Evolutionary conservation across 2,329 filamentous ascomycete species (phyloP), one percentile per base, ranked within the genome.

Genomic region (Aspergillus fijiensis): DNA sequence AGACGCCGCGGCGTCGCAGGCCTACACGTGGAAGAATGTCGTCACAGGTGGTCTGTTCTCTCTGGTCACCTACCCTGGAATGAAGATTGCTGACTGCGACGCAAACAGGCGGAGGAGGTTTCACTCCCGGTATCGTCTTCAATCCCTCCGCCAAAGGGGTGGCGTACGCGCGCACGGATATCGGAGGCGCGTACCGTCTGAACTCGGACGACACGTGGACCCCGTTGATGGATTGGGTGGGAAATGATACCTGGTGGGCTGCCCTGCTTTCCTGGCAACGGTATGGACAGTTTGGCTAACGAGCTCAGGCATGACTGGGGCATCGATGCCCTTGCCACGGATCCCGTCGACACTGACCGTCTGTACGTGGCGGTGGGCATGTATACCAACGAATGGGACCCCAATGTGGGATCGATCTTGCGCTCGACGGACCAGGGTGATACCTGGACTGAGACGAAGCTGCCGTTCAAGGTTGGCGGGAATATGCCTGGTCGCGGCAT

Each of bases 401-500:
- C 84, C 1, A 83, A 81, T 57, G 77, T 80, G 4, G 84, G 84
- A 7, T 76, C 81, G 7, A 85, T 87, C 42, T 78, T 85, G 33
- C 79, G 80, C 29, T 85, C 82, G 9, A 81, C 77, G 9, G 83
- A 87, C 64, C 76, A 79, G 64, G 85, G 85, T 1, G 72, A 70
- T 3, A 85, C 84, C 0, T 87, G 83, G 81, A 66, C 74, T 1
- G 74, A 77, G 21, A 80, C 81, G 0, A 72, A 74, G 5, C 75
- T 87, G 0, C 77, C 82, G 2, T 87, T 87, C 76, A 87, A 87
- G 68, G 82, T 85, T 50, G 84, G 84, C 7, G 84, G 84, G 0
- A 87, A 87, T 67, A 86, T 86, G 83, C 84, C 84, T 7, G 85
- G 85, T 2, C 80, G 85, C 29, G 85, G 85, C 7, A 82, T 81